Base-by-base conservation (phyloP, 306 rosid genomes). In the Trichosanthes truncata region DNA sequence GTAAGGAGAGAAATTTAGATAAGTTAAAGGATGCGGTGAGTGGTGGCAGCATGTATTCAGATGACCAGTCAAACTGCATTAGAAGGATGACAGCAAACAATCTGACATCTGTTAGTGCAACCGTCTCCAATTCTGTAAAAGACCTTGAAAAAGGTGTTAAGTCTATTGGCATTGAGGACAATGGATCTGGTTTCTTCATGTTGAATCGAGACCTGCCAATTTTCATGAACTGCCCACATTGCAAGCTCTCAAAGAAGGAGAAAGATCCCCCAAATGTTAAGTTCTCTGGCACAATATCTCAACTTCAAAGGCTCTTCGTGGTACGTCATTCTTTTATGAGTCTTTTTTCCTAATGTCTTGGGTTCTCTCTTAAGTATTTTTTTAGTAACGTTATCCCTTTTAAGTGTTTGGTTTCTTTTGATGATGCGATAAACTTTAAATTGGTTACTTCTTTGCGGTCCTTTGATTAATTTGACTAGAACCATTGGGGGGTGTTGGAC, bases 231-330 rank as follows among this genome's bases (percentile, higher is more conserved):
- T 94, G 97, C 84, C 98, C 97, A 55, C 92, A 88, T 83, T 94
- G 98, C 86, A 89, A 80, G 82, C 84, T 82, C 81, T 88, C 95
- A 56, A 84, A 80, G 83, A 89, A 84, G 76, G 89, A 75, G 84
- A 89, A 88, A 87, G 86, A 87, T 80, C 83, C 83, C 60, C 85
- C 85, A 21, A 88, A 88, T 55, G 87, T 85, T 61, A 89, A 91
- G 88, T 91, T 90, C 88, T 91, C 92, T 23, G 87, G 92, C 78
- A 89, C 89, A 79, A 68, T 91, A 86, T 94, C 98, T 29, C 98
- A 94, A 89, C 98, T 94, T 61, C 92, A 89, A 86, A 83, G 97
- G 85, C 87, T 94, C 60, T 88, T 94, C 82, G 66, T 94, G 98
- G 98, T 91, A 92, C 57, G 85, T 33, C 35, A 80, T 86, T 36